These are phyloP conservation scores for Lichtheimia ramosa DNA, from an alignment of 371 early-diverging fungal genomes.

Conservation along the genomic window DNA sequence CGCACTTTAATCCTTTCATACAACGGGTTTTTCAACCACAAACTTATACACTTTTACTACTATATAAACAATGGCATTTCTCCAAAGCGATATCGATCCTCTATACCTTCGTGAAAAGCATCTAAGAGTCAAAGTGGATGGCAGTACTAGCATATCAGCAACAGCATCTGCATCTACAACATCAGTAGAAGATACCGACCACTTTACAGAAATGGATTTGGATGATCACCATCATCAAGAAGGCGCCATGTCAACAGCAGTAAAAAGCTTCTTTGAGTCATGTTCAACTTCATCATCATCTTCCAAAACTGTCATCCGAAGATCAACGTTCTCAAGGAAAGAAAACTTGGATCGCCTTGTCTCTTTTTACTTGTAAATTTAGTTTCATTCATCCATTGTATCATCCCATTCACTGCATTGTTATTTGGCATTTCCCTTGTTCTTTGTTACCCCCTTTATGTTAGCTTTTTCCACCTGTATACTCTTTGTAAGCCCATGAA, in stretches of 20 bases:
- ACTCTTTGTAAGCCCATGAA: background rate
- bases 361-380: conserved; percentile 4
- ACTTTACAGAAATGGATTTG: background rate
- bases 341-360: conserved; percentile 8
- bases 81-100: conserved; percentile 21
- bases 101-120: conserved; percentile 19
- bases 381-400: background rate
- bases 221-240: too few relatives aligned
- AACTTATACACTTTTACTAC: too few relatives aligned
- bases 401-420: background rate
- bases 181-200: background rate
- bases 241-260: background rate
- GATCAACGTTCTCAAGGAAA: background rate
- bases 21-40: too few relatives aligned
- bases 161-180: background rate
- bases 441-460: background rate
- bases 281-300: background rate
- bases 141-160: conserved; percentile 5
- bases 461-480: background rate
- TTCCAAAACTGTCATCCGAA: background rate
- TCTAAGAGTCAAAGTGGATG: conserved; percentile 5
- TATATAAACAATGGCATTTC: conserved; percentile 12
- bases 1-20: too few relatives aligned
- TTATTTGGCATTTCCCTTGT: too few relatives aligned
- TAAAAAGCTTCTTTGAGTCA: background rate